Conservation (phyloP, 1,284 basidiomycete genomes). For the Thecaphora frezii region DNA sequence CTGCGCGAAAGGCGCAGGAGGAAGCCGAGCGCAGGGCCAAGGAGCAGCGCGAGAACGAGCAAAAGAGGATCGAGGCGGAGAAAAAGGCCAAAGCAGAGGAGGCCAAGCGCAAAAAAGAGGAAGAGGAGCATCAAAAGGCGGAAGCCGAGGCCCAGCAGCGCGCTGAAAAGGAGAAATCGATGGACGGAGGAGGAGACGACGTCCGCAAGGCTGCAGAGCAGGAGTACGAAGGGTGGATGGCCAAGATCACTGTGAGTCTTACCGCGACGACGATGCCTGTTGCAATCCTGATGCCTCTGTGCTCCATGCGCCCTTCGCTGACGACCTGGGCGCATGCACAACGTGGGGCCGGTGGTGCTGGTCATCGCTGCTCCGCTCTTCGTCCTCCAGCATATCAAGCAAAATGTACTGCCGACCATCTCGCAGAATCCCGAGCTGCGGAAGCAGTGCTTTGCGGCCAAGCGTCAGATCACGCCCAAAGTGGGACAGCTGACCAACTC, state of each 20-base stretch:
- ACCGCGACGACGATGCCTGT: too few species aligned
- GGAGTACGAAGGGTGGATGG: conserved; percentile 43
- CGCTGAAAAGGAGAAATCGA: conserved; percentile 26
- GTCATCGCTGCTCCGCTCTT: conserved; percentile 10
- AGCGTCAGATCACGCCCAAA: conserved; percentile 84
- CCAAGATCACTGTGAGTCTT: conserved; percentile 25
- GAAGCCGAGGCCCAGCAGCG: conserved; percentile 1
- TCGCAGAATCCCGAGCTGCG: conserved; percentile 67
- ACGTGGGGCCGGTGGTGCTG: too few species aligned
- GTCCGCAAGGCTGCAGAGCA: conserved; percentile 23
- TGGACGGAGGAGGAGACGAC: conserved; percentile 34
- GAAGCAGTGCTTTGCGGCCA: conserved; percentile 64
- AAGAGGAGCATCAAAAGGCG: conserved; percentile 19
- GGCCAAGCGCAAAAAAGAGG: conserved; percentile 26
- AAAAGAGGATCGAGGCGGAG: conserved; percentile 42
- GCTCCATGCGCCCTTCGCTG: too few species aligned
- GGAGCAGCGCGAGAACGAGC: conserved; percentile 40
- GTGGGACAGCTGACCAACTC: conserved; percentile 90
- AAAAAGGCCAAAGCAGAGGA: conserved; percentile 37
- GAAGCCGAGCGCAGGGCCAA: conserved; percentile 46
- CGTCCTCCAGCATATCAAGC: conserved; percentile 68
- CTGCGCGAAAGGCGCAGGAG: conserved; percentile 39
- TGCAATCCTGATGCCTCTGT: too few species aligned
- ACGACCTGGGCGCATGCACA: too few species aligned
- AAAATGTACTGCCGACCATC: conserved; percentile 71